Base-by-base conservation (phyloP, 2,329 filamentous ascomycete genomes). In the Colletotrichum melonis region DNA sequence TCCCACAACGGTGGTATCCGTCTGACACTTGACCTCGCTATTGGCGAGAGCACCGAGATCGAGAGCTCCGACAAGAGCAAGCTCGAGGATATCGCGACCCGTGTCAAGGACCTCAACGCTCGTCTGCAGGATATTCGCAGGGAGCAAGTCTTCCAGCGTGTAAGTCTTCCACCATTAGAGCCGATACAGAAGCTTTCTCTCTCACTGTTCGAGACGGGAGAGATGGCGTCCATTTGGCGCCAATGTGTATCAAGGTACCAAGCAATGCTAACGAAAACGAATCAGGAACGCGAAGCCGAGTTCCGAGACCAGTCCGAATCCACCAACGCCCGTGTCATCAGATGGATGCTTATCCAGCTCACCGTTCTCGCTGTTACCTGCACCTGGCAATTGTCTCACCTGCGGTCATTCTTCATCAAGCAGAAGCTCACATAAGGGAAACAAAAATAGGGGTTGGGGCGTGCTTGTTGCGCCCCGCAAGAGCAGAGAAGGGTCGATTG, bases 361-460 rank as follows among this genome's bases (percentile, higher is more conserved):
- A 89, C 92, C 65, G 91, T 98, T 49, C 88, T 99, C 67, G 94
- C 92, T 68, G 88, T 92, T 69, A 98, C 97, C 42, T 99, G 97
- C 85, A 94, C 95, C 74, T 99, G 97, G 97, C 97, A 99, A 84
- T 88, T 99, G 59, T 97, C 95, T 67, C 96, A 99, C 85, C 89
- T 99, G 79, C 91, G 97, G 78, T 93, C 94, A 59, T 99, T 99
- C 90, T 99, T 99, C 88, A 99, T 99, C 88, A 99, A 99, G 90
- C 96, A 98, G 88, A 99, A 99, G 90, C 92, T 99, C 82, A 98
- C 97, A 73, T 99, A 91, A 84, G 78, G 46, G 42, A 6, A 11
- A 1, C 4, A 8, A 28, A n/a, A 24, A 19, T 35, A 58, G 49
- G 64, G 28, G 19, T 57, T 30, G 46, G 19, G 19, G 42, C 30